These are phyloP conservation scores for Trichoderma sp. DNA, from an alignment of 2,329 filamentous ascomycete species.

Conservation along the genomic window DNA sequence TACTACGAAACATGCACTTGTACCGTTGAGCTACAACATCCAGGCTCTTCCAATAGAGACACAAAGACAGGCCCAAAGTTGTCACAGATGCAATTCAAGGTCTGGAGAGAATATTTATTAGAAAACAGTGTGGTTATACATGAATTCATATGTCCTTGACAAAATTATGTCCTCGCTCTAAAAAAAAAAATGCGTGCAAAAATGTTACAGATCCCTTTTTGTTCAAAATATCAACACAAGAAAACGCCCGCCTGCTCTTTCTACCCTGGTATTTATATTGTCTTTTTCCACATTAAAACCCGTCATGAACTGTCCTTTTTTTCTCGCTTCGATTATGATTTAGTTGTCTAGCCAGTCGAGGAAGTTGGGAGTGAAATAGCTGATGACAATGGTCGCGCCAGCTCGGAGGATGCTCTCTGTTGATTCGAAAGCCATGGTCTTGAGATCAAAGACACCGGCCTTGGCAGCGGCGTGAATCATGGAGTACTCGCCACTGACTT, in stretches of 20 bases:
- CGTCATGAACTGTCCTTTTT: not conserved
- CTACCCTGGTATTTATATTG: constrained; percentile 2
- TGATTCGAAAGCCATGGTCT: constrained; percentile 91
- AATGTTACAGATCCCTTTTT: not conserved
- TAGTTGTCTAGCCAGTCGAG: constrained; percentile 65
- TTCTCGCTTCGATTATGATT: not conserved
- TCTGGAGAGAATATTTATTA: no score
- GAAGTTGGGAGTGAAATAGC: constrained; percentile 88
- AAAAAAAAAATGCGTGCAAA: not conserved
- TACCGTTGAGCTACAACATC: not conserved
- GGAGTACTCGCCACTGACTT: constrained; percentile 94
- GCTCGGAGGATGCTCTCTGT: constrained; percentile 92
- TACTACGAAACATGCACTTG: not conserved
- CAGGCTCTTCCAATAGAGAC: not conserved
- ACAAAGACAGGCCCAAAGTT: not conserved
- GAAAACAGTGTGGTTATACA: not conserved
- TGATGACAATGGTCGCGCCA: constrained; percentile 89
- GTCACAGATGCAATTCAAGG: not conserved
- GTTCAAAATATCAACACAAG: not conserved
- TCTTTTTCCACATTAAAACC: not conserved
- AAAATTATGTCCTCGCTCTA: constrained; percentile 6
- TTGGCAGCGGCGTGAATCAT: constrained; percentile 98
- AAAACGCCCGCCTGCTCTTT: constrained; percentile 20
- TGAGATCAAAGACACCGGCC: constrained; percentile 93
- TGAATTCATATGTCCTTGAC: not conserved